phyloP scores from a whole-genome alignment of 768 basidiomycete species.

The Amanita fuliginea region DNA sequence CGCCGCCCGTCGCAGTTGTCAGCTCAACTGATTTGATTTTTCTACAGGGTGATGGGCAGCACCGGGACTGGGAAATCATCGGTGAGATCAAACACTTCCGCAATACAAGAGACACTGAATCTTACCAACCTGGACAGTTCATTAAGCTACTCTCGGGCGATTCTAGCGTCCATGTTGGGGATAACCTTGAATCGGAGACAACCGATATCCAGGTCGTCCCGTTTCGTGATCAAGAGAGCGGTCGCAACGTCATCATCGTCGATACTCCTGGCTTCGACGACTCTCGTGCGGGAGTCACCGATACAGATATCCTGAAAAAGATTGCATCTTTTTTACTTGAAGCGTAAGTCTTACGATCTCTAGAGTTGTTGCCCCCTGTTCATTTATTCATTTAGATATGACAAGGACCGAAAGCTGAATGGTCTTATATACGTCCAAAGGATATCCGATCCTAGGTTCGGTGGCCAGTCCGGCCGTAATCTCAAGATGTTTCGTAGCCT shows the following conservation, averaged over 20 bases:
- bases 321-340: neutral
- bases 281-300: neutral
- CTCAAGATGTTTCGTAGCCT: conserved; percentile 34
- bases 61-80: neutral
- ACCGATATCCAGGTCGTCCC: neutral
- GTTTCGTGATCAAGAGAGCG: neutral
- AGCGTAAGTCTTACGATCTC: neutral
- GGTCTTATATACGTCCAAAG: conserved; percentile 33
- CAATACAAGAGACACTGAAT: no score
- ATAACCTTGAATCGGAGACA: neutral
- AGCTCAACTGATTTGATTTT: no score
- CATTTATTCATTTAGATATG: neutral
- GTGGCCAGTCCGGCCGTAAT: conserved; percentile 30
- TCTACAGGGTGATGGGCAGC: neutral
- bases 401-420: conserved; percentile 17
- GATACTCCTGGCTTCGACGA: neutral
- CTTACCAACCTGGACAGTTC: no score
- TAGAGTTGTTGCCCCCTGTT: no score
- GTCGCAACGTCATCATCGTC: neutral
- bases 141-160: neutral
- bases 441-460: conserved; percentile 26
- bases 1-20: no score
- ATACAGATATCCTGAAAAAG: neutral
- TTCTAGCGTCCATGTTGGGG: neutral
- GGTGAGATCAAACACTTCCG: neutral